Percentiles rank a stretch among this genome's conserved stretches.
Conservation (phyloP, 2,329 filamentous ascomycete species). For the Proliferodiscus dingleyae region DNA sequence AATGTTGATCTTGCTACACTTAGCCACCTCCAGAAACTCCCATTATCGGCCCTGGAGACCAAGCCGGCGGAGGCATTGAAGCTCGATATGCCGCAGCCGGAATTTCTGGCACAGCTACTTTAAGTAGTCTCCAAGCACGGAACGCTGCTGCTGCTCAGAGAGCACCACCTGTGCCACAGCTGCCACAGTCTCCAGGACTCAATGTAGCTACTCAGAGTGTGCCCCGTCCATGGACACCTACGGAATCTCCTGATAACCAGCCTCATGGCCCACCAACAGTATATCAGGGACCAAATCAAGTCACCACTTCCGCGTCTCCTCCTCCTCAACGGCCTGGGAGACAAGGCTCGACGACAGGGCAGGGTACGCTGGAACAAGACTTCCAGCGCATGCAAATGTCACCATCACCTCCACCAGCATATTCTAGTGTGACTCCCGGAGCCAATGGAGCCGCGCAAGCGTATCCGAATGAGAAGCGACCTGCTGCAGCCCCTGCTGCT, state of each 20-base stretch:
- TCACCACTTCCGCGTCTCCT: conserved; percentile 40
- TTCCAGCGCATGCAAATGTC: conserved; percentile 76
- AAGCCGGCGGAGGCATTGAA: conserved; percentile 79
- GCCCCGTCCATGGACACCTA: conserved; percentile 85
- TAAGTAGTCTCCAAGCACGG: conserved; percentile 67
- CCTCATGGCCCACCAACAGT: conserved; percentile 87
- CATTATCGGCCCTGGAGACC: conserved; percentile 63
- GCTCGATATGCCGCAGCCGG: conserved; percentile 87
- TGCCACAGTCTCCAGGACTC: conserved; percentile 28
- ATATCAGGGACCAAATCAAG: conserved; percentile 79
- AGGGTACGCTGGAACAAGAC: conserved; percentile 77
- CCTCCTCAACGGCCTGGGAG: conserved; percentile 36
- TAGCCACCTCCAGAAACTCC: conserved; percentile 86
- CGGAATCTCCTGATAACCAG: conserved; percentile 78
- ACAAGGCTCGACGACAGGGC: conserved; percentile 41
- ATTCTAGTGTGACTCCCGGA: conserved; percentile 67
- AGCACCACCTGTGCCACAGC: conserved; percentile 42
- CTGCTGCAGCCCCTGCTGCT: conserved; percentile 23
- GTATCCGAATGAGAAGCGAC: conserved; percentile 72
- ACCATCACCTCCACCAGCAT: conserved; percentile 89
- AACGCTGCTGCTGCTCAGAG: conserved; percentile 80
- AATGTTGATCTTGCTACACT: no score
- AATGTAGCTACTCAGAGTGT: conserved; percentile 31
- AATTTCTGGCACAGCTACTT: conserved; percentile 78
- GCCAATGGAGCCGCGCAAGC: conserved; percentile 43